Conservation (phyloP, 108 stramenopile genomes). For the Schizochytrium sp. region DNA sequence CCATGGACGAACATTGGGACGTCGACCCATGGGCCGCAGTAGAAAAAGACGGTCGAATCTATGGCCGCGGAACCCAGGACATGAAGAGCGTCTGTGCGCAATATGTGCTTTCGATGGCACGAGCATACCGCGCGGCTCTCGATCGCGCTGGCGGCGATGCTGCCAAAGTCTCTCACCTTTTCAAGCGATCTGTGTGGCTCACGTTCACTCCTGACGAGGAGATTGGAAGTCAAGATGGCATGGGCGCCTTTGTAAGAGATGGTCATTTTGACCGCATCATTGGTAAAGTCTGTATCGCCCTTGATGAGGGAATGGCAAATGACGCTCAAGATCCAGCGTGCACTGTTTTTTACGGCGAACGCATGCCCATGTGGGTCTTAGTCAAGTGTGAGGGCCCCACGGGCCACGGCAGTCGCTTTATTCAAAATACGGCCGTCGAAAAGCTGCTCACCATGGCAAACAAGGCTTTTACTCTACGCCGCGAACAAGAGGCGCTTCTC, state of each 20-base stretch:
- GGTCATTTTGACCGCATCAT: constrained; percentile 39
- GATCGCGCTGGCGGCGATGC: not conserved
- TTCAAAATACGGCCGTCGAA: constrained; percentile 81
- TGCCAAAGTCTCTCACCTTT: not conserved
- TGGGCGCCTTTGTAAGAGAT: constrained; percentile 68
- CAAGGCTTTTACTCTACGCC: constrained; percentile 72
- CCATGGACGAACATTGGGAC: constrained; percentile 47
- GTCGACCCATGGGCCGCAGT: constrained; percentile 64
- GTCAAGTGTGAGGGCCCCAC: constrained; percentile 78
- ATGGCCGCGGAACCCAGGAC: constrained; percentile 86
- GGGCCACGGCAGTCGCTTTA: constrained; percentile 88
- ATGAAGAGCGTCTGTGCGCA: constrained; percentile 94
- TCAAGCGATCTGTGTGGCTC: constrained; percentile 35
- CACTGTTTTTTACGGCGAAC: constrained; percentile 90
- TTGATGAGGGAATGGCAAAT: constrained; percentile 75
- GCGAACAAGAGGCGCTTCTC: constrained; percentile 65
- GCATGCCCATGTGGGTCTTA: constrained; percentile 77
- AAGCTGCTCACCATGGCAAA: constrained; percentile 72
- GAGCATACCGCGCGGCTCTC: not conserved
- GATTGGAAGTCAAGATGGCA: constrained; percentile 68
- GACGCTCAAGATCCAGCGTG: constrained; percentile 50
- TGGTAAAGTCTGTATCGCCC: constrained; percentile 57
- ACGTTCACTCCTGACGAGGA: constrained; percentile 57
- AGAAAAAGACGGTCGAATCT: constrained; percentile 68
- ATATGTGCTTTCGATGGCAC: constrained; percentile 73